phyloP scores from a whole-genome alignment of 192 early-diverging fungal genomes.

The Radiomyces spectabilis region DNA sequence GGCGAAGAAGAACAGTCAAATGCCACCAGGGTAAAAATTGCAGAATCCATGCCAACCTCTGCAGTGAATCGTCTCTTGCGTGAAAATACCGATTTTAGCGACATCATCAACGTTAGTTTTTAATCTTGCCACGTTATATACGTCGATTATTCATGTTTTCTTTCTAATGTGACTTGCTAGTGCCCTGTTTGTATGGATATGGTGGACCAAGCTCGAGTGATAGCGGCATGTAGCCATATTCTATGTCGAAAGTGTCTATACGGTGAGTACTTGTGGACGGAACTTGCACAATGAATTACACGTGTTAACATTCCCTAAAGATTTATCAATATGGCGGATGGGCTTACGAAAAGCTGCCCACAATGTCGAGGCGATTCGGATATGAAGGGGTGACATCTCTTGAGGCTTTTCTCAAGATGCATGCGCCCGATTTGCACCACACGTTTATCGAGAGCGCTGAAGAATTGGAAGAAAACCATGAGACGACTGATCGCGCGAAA shows the following conservation, averaged over 20 bases:
- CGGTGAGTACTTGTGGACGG: slow-evolving; percentile 14
- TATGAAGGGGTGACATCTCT: background rate
- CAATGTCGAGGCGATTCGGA: slow-evolving; percentile 11
- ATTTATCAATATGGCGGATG: no score
- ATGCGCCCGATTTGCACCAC: slow-evolving; percentile 6
- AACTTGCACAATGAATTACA: no score
- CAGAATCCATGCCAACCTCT: no score
- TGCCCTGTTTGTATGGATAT: slow-evolving; percentile 35
- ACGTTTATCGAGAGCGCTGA: background rate
- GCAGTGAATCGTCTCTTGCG: no score
- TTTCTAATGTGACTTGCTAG: slow-evolving; percentile 1
- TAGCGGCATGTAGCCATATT: slow-evolving; percentile 30
- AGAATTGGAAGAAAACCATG: no score
- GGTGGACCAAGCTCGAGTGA: slow-evolving; percentile 12
- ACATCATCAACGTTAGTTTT: no score
- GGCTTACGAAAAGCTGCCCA: slow-evolving; percentile 2
- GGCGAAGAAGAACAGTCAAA: background rate
- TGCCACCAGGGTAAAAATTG: no score
- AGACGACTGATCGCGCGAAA: background rate
- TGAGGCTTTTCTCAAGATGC: slow-evolving; percentile 2
- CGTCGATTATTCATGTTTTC: no score
- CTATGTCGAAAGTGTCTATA: slow-evolving; percentile 36
- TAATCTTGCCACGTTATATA: no score
- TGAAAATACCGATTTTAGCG: no score
- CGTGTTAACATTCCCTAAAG: no score